Base-by-base conservation (phyloP, 768 basidiomycete genomes). In the Amanita muscaria region DNA sequence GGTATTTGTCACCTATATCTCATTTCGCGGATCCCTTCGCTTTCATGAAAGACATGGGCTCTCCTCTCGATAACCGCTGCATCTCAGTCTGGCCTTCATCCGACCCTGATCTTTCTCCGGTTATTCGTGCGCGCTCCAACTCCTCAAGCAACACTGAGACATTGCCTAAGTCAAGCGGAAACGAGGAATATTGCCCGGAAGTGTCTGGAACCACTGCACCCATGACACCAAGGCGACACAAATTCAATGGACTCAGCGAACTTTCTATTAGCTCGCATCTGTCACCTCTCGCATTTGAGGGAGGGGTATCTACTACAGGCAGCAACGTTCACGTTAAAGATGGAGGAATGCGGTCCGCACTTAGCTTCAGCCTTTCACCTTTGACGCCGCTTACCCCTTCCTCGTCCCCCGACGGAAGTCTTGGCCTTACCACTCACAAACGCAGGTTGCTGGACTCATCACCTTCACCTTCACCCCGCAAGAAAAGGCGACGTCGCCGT, bases 61-160 rank as follows among this genome's bases (percentile, higher is more conserved):
- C 44, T n/a, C 44, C 36, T 5, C 31, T 46, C 19, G 31, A 46
- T 23, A 22, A 7, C 22, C n/a, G 19, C 10, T n/a, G 36, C 21
- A 16, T 39, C 16, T 31, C 36, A 9, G 19, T 35, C n/a, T 46
- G 44, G 44, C 10, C 37, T 8, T 49, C 48, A n/a, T 48, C 53
- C 31, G 50, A 56, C 5, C 55, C 53, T 21, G 61, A 62, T 42
- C 33, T 61, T 12, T 65, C 63, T 29, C 63, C 64, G 21, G 54
- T 63, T 35, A 49, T 61, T 39, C 59, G 61, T 27, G 56, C 55
- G 15, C 46, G 47, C 25, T 24, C 51, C 49, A 19, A 29, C 43
- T 3, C 44, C 34, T 30, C 33, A n/a, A n/a, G n/a, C n/a, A n/a
- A n/a, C n/a, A n/a, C 39, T 36, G 10, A 16, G 7, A 12, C 14